A percentile compares a stretch with the other conserved stretches of the same genome.
phyloP scores from a whole-genome alignment of 352 stramenopile species.

The Pythium insidiosum region DNA sequence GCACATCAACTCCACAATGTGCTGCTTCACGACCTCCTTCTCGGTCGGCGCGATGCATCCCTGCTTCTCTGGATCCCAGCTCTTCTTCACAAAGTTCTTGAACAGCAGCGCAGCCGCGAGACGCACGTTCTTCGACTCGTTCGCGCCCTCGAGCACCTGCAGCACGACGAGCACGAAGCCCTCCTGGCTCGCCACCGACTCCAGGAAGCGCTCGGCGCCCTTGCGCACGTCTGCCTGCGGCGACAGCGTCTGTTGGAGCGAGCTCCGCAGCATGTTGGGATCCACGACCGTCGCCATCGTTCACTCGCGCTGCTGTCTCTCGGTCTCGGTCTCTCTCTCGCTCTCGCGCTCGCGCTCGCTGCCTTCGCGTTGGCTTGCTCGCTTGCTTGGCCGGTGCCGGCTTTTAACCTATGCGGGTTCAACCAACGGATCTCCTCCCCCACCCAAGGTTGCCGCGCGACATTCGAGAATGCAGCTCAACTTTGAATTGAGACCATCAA shows the following conservation, averaged over 20 bases:
- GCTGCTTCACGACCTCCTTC: conserved; percentile 93
- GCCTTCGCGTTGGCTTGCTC: no score
- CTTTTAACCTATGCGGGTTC: no score
- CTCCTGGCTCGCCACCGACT: conserved; percentile 41
- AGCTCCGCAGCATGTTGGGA: conserved; percentile 60
- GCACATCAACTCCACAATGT: conserved; percentile 99
- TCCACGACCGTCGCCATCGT: conserved; percentile 35
- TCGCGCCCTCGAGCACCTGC: conserved; percentile 58
- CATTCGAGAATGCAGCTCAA: conserved; percentile 4
- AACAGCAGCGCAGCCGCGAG: conserved; percentile 84
- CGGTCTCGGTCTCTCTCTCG: no score
- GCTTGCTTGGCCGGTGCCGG: no score
- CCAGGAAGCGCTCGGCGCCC: conserved; percentile 57
- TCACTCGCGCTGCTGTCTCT: conserved; percentile 1
- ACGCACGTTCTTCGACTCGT: conserved; percentile 55
- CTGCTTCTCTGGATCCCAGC: conserved; percentile 90
- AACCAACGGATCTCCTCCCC: no score
- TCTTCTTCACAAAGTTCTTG: conserved; percentile 98
- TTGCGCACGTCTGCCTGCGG: conserved; percentile 65
- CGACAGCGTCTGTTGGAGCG: conserved; percentile 74
- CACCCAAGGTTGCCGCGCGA: no score
- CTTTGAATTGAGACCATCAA: conserved; percentile 5
- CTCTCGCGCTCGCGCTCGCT: no score
- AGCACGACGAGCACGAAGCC: conserved; percentile 71
- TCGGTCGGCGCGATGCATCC: conserved; percentile 74